Percentiles rank a stretch among this genome's conserved stretches.
Evolutionary conservation across 306 rosid genomes (phyloP).

Genomic region (Benincasa hispida): DNA sequence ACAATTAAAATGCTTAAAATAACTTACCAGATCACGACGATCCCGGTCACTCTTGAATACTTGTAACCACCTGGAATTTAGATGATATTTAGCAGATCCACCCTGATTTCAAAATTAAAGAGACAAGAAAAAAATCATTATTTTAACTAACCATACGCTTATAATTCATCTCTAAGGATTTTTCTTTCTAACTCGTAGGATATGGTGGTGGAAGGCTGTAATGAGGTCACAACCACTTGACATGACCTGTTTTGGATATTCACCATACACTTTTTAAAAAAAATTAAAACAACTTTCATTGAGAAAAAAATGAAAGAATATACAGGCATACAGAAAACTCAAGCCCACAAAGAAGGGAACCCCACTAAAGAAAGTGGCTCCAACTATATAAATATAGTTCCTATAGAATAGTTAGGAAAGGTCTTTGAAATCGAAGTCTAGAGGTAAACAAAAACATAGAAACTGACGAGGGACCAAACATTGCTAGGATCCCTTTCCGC

Average conservation of each 20-base stretch:
- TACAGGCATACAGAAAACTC: no score
- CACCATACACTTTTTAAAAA: background rate
- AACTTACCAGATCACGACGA: slow-evolving; percentile 82
- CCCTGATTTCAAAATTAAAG: slow-evolving; percentile 45
- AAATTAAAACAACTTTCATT: no score
- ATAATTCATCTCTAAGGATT: background rate
- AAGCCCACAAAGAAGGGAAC: no score
- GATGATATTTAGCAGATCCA: slow-evolving; percentile 84
- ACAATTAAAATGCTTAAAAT: background rate
- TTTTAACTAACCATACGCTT: no score
- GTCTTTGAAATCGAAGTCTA: no score
- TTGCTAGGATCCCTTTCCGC: no score
- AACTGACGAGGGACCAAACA: no score
- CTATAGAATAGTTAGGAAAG: no score
- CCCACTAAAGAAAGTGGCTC: no score
- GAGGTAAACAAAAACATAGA: no score
- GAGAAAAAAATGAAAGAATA: no score
- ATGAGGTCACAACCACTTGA: background rate
- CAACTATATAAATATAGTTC: no score
- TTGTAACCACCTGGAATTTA: slow-evolving; percentile 84
- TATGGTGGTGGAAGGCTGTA: background rate
- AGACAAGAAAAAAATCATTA: background rate
- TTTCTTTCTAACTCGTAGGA: background rate
- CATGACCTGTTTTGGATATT: background rate
- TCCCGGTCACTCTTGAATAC: slow-evolving; percentile 82